Evolutionary conservation across 2,329 filamentous ascomycete genomes (phyloP).

Genomic region (Didymellaceae sp.): DNA sequence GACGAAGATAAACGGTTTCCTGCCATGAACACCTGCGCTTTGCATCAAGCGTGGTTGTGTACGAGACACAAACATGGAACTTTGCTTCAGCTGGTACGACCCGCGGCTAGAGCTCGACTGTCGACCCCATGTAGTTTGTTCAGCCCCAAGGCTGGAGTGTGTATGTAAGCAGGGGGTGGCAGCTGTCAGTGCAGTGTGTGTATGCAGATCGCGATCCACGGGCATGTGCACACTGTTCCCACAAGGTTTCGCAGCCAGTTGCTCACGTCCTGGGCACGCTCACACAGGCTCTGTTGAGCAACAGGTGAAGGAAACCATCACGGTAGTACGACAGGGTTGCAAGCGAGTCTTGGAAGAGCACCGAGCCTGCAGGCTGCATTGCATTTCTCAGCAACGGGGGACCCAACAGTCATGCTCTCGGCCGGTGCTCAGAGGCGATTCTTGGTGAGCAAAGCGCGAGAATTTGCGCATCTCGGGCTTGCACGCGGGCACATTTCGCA

Average conservation of each 20-base stretch:
- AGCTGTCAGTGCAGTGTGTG: not conserved
- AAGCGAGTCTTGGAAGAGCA: slow-evolving; percentile 8
- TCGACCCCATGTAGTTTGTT: not conserved
- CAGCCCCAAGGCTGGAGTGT: not conserved
- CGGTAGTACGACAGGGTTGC: slow-evolving; percentile 12
- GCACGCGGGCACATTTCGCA: too few relatives aligned
- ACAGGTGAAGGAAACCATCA: slow-evolving; percentile 1
- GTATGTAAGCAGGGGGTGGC: not conserved
- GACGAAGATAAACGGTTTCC: not conserved
- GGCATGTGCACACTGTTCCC: slow-evolving; percentile 1
- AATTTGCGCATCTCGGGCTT: slow-evolving; percentile 1
- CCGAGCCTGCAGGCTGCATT: slow-evolving; percentile 5
- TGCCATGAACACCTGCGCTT: slow-evolving; percentile 2
- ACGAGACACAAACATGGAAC: slow-evolving; percentile 4
- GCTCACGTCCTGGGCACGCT: not conserved
- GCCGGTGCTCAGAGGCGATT: slow-evolving; percentile 1
- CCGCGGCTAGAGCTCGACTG: not conserved
- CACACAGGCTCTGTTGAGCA: slow-evolving; percentile 4
- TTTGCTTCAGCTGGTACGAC: slow-evolving; percentile 12
- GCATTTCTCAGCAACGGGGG: slow-evolving; percentile 16
- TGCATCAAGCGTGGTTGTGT: slow-evolving; percentile 2
- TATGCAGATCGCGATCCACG: slow-evolving; percentile 9
- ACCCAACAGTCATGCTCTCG: slow-evolving; percentile 10
- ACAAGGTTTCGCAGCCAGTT: not conserved
- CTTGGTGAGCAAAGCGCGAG: slow-evolving; percentile 3